Evolutionary conservation across 495 filamentous ascomycete species (phyloP).

Genomic region (Copromyces sp.): DNA sequence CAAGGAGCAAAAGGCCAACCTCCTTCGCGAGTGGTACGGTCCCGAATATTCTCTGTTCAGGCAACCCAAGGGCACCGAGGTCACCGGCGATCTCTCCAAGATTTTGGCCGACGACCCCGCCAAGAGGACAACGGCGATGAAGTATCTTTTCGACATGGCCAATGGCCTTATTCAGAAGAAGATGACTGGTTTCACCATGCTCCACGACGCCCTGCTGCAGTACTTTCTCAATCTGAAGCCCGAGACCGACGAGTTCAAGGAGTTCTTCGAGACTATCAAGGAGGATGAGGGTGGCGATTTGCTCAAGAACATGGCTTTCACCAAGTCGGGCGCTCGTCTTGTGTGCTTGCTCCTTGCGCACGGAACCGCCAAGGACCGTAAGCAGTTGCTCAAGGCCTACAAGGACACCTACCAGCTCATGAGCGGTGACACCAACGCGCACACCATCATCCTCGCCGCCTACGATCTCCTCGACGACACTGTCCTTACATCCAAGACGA

Average conservation of each 20-base stretch:
- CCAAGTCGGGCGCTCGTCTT: slow-evolving; percentile 72
- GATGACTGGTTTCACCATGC: slow-evolving; percentile 85
- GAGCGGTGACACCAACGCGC: slow-evolving; percentile 66
- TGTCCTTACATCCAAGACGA: slow-evolving; percentile 69
- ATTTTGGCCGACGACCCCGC: slow-evolving; percentile 70
- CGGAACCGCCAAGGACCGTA: slow-evolving; percentile 84
- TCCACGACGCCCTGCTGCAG: slow-evolving; percentile 96
- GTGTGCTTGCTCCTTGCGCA: slow-evolving; percentile 74
- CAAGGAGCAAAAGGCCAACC: slow-evolving; percentile 61
- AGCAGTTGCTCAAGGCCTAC: slow-evolving; percentile 73
- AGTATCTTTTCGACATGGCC: slow-evolving; percentile 70
- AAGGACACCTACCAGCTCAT: slow-evolving; percentile 76
- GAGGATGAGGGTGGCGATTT: slow-evolving; percentile 81
- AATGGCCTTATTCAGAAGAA: slow-evolving; percentile 92
- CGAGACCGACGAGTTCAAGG: slow-evolving; percentile 66
- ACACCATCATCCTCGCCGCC: slow-evolving; percentile 70
- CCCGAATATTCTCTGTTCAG: slow-evolving; percentile 83
- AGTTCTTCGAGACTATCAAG: slow-evolving; percentile 85
- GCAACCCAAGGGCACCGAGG: slow-evolving; percentile 37
- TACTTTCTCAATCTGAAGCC: slow-evolving; percentile 75
- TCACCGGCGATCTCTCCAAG: slow-evolving; percentile 48
- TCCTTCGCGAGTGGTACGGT: slow-evolving; percentile 95
- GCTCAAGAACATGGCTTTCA: slow-evolving; percentile 92
- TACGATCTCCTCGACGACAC: slow-evolving; percentile 93
- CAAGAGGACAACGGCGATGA: slow-evolving; percentile 79